Base-by-base conservation (phyloP, 192 early-diverging fungal species). In the Umbelopsis sp. region DNA sequence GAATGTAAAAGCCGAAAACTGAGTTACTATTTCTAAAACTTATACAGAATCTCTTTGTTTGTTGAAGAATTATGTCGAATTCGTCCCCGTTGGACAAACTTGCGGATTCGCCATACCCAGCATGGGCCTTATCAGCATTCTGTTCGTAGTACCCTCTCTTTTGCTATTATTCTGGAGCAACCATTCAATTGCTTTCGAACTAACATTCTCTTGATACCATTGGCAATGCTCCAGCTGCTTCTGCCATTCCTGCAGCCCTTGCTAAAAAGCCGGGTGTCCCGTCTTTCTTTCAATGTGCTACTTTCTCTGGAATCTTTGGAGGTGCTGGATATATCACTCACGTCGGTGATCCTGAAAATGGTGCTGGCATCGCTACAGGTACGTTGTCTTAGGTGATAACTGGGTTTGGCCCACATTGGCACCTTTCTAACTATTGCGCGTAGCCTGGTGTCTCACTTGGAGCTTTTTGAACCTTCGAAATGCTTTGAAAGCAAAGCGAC, bases 361-460 rank as follows among this genome's bases (percentile, higher is more conserved):
- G 75, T 38, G 74, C 79, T 50, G 79, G 79, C 24, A 81, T 81
- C 26, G 75, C 79, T 21, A 81, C 79, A 77, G 79, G 79, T 81
- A 74, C 53, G 45, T 24, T 14, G n/a, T 66, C 24, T 41, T 25
- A 9, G 52, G 25, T 22, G 3, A 52, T 34, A 26, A 3, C 43
- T 9, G 1, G 20, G 22, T 29, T 24, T 51, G 34, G 31, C 31
- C n/a, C 14, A 7, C 24, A n/a, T 29, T 45, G 3, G 25, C 25
- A 24, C 49, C 6, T 43, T 69, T 41, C 38, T 41, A 41, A 41
- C 8, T 1, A 3, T 41, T 41, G 5, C 38, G 7, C 22, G 45
- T 68, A 81, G 79, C 79, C 3, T 81, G 79, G 79, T 72, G 74
- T 77, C 59, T 81, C n/a, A 73, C 74, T 25, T 81, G 79, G 79